Percentiles rank a stretch among this genome's conserved stretches.
These are phyloP conservation scores for Allantophomopsis lycopodina DNA, from an alignment of 2,329 filamentous ascomycete species.

Conservation along the genomic window DNA sequence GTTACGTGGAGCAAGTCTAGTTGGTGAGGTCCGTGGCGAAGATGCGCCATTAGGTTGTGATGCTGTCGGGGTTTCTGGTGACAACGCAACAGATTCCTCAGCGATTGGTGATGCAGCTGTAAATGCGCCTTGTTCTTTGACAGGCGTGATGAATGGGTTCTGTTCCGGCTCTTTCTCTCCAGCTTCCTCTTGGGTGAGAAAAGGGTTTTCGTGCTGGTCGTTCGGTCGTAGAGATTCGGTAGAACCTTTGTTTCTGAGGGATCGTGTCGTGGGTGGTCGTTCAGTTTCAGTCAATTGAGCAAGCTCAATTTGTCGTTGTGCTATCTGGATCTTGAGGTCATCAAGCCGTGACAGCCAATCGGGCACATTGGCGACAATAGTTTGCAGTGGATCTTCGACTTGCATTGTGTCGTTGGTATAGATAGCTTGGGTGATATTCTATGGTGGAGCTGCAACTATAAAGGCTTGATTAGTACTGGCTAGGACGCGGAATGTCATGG, in stretches of 20 bases:
- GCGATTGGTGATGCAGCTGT: conserved; percentile 8
- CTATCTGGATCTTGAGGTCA: conserved; percentile 45
- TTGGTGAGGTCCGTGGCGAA: conserved; percentile 1
- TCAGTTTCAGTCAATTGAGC: conserved; percentile 29
- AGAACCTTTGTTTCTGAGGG: conserved; percentile 19
- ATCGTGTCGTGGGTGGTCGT: conserved; percentile 19
- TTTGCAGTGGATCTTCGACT: background rate
- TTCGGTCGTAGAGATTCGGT: conserved; percentile 18
- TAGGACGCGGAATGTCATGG: no score
- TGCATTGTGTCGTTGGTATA: no score
- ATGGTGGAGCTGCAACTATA: no score
- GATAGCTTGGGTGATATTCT: no score
- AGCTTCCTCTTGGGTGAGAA: conserved; percentile 6
- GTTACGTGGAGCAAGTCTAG: conserved; percentile 4
- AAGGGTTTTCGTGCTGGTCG: conserved; percentile 10
- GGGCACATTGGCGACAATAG: conserved; percentile 37
- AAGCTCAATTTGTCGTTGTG: conserved; percentile 45
- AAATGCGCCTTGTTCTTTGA: conserved; percentile 3
- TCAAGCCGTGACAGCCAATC: conserved; percentile 46
- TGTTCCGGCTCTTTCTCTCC: conserved; percentile 3
- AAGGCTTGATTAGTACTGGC: no score
- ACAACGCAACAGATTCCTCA: background rate
- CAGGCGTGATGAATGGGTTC: conserved; percentile 7
- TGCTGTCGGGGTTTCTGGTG: no score
- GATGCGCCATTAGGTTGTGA: conserved; percentile 4